Conservation (phyloP, 1,139 yeast genomes). For the Yamadazyma sp. region DNA sequence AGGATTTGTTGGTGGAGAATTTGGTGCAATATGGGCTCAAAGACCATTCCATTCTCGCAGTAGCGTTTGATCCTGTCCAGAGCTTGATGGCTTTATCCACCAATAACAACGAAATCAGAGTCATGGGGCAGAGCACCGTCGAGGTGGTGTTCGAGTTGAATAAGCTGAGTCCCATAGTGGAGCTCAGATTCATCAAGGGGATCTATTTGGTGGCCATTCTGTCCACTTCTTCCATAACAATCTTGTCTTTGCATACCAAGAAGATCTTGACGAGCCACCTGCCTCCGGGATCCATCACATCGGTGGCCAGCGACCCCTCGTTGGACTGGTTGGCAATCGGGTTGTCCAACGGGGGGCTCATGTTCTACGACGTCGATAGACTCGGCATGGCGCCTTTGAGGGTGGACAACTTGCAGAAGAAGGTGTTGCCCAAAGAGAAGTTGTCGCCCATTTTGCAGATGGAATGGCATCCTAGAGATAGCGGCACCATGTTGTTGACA, state of each 20-base stretch:
- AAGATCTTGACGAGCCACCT: slow-evolving; percentile 53
- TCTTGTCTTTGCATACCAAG: slow-evolving; percentile 69
- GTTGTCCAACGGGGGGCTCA: slow-evolving; percentile 68
- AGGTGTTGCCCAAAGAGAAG: slow-evolving; percentile 46
- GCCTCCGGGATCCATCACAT: slow-evolving; percentile 66
- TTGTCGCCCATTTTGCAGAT: slow-evolving; percentile 64
- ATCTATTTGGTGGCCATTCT: slow-evolving; percentile 72
- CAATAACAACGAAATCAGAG: slow-evolving; percentile 64
- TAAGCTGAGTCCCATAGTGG: slow-evolving; percentile 51
- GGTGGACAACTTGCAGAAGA: slow-evolving; percentile 71
- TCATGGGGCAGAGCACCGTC: slow-evolving; percentile 83
- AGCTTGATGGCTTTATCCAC: slow-evolving; percentile 83
- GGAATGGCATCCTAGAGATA: slow-evolving; percentile 86
- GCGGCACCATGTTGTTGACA: slow-evolving; percentile 72
- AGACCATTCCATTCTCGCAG: slow-evolving; percentile 48
- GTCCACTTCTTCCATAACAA: slow-evolving; percentile 52
- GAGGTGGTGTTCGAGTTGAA: slow-evolving; percentile 64
- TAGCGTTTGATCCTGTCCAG: slow-evolving; percentile 88
- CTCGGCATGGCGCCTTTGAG: slow-evolving; percentile 64
- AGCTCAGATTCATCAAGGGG: slow-evolving; percentile 72
- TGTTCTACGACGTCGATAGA: slow-evolving; percentile 84
- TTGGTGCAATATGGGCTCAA: slow-evolving; percentile 42
- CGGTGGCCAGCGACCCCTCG: slow-evolving; percentile 78
- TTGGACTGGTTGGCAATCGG: slow-evolving; percentile 88
- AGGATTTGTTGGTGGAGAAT: slow-evolving; percentile 35